Base-by-base conservation (phyloP, 768 basidiomycete genomes). In the Boletus sp. region DNA sequence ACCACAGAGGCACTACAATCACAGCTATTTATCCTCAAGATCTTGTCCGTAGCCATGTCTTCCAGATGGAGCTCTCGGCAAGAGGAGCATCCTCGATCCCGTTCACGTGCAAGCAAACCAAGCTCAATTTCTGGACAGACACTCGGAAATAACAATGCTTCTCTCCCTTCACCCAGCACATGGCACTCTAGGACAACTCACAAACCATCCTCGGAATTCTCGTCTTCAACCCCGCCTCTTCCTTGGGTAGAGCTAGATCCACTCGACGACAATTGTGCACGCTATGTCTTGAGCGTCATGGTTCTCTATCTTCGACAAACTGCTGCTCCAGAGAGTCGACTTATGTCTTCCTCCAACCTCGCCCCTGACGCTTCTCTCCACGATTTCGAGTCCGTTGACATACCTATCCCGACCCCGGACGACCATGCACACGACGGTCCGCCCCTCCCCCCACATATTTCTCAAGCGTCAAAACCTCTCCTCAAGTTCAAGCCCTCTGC, bases 1-100 rank as follows among this genome's bases (percentile, higher is more conserved):
- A 76, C 85, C 3, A 77, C 90, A 17, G 88, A 92, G 54, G 81
- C 87, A 42, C 79, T 94, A 5, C 92, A 95, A 67, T 94, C 93
- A 0, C 90, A 94, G 68, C 77, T 95, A 2, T 92, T 91, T 63
- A 74, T 95, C 39, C 78, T 94, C 64, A 92, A 94, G 73, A 85
- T 94, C 24, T 72, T 96, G 12, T 80, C 87, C 0, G 78, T 88
- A 44, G 83, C 86, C 47, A 84, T 95, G 80, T 83, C 89, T 5
- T 85, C 89, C 15, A 84, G 90, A 33, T 93, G 89, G 89, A 78
- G 75, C 36, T 20, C 57, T 42, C 71, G 76, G n/a, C 74, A 76
- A 49, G 67, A 77, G 6, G 75, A 78, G n/a, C 71, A 71, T 45
- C 66, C 62, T 18, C 73, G 78, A 14, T 70, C 80, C 7, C 68